Evolutionary conservation across 768 basidiomycete genomes (phyloP).

Genomic region (Suillus lakei): DNA sequence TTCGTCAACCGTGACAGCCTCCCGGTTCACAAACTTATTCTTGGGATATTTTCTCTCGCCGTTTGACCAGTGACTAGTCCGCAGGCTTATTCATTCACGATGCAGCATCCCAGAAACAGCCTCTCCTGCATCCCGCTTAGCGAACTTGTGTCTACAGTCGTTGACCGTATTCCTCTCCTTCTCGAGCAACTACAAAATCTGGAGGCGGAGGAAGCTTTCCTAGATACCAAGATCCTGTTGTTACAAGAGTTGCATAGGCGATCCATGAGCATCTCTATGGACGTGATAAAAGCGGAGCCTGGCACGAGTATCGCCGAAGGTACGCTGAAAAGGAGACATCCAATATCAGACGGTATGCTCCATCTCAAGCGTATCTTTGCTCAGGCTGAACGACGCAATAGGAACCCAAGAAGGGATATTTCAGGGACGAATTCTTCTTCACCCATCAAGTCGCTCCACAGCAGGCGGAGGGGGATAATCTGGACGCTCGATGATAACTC

Average conservation of each 20-base stretch:
- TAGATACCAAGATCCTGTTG: background rate
- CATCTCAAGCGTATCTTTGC: background rate
- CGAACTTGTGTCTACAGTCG: slow-evolving; percentile 1
- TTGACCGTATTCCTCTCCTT: background rate
- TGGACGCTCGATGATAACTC: background rate
- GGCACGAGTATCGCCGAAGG: background rate
- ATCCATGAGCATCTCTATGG: background rate
- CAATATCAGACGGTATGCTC: background rate
- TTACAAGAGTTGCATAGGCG: background rate
- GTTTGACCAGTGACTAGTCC: background rate
- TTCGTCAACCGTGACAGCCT: background rate
- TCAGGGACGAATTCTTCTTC: background rate
- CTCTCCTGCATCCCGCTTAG: background rate
- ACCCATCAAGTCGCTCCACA: background rate
- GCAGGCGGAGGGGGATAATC: background rate
- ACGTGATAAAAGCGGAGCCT: background rate
- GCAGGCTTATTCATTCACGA: background rate
- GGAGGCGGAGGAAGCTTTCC: background rate
- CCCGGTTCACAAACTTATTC: background rate
- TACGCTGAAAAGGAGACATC: background rate
- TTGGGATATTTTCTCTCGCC: background rate
- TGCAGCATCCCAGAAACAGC: slow-evolving; percentile 1
- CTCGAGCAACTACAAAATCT: slow-evolving; percentile 5
- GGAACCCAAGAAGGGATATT: background rate
- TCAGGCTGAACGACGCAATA: background rate